These are phyloP conservation scores for Pichia sp. DNA, from an alignment of 1,139 yeast species.

Conservation along the genomic window DNA sequence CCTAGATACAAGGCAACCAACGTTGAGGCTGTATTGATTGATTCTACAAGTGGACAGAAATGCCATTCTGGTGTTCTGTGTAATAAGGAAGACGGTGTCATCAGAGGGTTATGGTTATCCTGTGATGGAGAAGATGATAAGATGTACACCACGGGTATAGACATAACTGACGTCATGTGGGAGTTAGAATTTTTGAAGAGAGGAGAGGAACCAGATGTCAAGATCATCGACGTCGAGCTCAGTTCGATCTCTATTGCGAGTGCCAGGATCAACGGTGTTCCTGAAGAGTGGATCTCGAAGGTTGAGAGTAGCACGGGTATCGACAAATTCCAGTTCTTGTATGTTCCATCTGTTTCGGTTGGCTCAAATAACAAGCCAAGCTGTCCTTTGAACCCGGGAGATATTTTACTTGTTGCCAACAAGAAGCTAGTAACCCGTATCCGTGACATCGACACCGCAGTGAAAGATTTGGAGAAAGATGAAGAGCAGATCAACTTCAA, in stretches of 20 bases:
- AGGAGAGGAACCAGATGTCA: conserved; percentile 42
- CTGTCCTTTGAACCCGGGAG: conserved; percentile 52
- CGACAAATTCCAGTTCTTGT: conserved; percentile 68
- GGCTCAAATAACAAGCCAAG: conserved; percentile 27
- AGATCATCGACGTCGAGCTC: conserved; percentile 78
- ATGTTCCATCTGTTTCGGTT: conserved; percentile 58
- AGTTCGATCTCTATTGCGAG: conserved; percentile 63
- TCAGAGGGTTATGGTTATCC: conserved; percentile 81
- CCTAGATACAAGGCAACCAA: conserved; percentile 88
- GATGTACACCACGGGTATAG: conserved; percentile 76
- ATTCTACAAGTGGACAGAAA: conserved; percentile 66
- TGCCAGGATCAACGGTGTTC: conserved; percentile 81
- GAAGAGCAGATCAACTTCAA: conserved; percentile 48
- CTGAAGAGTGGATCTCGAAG: conserved; percentile 72
- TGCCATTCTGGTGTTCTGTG: conserved; percentile 75
- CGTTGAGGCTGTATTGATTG: conserved; percentile 71
- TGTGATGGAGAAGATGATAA: conserved; percentile 66
- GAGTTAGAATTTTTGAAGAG: conserved; percentile 56
- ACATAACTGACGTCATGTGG: conserved; percentile 57
- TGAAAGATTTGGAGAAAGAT: conserved; percentile 29
- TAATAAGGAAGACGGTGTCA: conserved; percentile 74
- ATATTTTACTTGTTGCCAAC: conserved; percentile 68
- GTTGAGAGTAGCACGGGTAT: conserved; percentile 54
- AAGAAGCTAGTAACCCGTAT: conserved; percentile 59
- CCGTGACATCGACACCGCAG: conserved; percentile 60